These are phyloP conservation scores for Nicotiana tabacum DNA, from an alignment of 257 asterid species.

Conservation along the genomic window DNA sequence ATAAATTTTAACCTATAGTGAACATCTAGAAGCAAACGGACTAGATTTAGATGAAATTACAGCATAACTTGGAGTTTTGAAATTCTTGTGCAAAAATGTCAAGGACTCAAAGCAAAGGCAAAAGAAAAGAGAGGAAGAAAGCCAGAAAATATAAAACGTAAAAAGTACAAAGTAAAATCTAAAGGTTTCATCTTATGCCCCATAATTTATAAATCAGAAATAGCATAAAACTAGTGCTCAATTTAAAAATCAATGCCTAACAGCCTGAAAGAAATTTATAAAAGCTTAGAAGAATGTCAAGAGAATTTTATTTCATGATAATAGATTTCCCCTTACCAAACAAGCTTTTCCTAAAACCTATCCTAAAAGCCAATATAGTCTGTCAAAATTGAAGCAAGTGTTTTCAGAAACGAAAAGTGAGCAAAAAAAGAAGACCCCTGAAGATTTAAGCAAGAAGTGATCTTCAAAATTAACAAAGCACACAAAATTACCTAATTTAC, in stretches of 20 bases:
- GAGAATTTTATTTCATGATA: neutral
- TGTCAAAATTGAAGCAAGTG: neutral
- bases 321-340: neutral
- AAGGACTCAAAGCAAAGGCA: neutral
- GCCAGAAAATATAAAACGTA: neutral
- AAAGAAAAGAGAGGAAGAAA: neutral
- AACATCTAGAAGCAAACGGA: slow-evolving; percentile 2
- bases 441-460: neutral
- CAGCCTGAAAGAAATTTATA: neutral
- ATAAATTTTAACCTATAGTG: slow-evolving; percentile 16
- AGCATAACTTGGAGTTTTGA: neutral
- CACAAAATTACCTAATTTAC: neutral
- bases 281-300: neutral
- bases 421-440: neutral
- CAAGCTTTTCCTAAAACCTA: neutral
- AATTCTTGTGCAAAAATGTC: neutral
- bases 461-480: neutral
- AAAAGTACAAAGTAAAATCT: neutral
- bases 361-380: neutral
- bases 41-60: neutral
- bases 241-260: neutral
- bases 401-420: neutral
- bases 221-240: too few relatives aligned
- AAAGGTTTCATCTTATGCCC: neutral
- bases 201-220: neutral